Evolutionary conservation across 331 rosid species (phyloP).

Genomic region (Cydonia oblonga): DNA sequence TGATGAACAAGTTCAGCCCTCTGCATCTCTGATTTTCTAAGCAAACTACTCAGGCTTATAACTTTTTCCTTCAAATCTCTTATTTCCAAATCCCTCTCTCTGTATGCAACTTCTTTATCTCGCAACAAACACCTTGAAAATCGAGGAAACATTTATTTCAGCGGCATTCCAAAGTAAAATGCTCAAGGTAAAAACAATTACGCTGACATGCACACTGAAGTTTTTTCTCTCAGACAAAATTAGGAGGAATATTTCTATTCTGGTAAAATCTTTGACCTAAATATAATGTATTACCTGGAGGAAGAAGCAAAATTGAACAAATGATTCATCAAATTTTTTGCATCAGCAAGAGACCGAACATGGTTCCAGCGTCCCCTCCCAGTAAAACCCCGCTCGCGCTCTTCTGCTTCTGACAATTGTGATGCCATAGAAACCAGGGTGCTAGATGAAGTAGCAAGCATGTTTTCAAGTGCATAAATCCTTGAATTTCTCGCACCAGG

Average conservation of each 20-base stretch:
- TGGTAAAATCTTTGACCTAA: background rate
- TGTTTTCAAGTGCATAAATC: slow-evolving; percentile 75
- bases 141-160: background rate
- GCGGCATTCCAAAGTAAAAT: background rate
- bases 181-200: background rate
- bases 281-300: slow-evolving; percentile 42
- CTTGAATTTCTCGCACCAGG: slow-evolving; percentile 82
- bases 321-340: slow-evolving; percentile 71
- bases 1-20: slow-evolving; percentile 57
- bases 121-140: slow-evolving; percentile 52
- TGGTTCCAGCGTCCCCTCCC: slow-evolving; percentile 90
- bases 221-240: background rate
- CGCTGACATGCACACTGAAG: background rate
- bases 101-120: slow-evolving; percentile 52
- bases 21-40: slow-evolving; percentile 50
- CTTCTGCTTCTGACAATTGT: slow-evolving; percentile 88
- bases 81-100: slow-evolving; percentile 67
- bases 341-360: slow-evolving; percentile 66
- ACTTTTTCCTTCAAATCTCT: slow-evolving; percentile 75
- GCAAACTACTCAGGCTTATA: slow-evolving; percentile 41
- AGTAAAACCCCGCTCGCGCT: slow-evolving; percentile 60
- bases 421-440: slow-evolving; percentile 85
- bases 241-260: too few species aligned
- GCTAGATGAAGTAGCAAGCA: slow-evolving; percentile 75
- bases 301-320: slow-evolving; percentile 74